Conservation (phyloP, 768 basidiomycete species). For the Rhizopogon salebrosus region DNA sequence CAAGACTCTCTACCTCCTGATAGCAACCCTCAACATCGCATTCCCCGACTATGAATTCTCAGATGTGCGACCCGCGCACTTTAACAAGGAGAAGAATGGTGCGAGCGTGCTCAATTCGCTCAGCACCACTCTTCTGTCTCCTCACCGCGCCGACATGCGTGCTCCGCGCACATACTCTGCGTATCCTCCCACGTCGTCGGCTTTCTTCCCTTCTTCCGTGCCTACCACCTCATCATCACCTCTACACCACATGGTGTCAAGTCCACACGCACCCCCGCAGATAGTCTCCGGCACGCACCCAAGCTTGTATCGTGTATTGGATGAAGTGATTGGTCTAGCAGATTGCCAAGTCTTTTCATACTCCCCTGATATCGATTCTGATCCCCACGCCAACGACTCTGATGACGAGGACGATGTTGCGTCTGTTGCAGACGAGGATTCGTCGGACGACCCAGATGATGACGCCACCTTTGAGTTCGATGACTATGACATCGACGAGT, state of each 20-base stretch:
- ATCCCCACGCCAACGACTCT: slow-evolving; percentile 86
- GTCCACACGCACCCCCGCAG: slow-evolving; percentile 66
- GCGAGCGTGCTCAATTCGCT: slow-evolving; percentile 80
- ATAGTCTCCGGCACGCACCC: slow-evolving; percentile 85
- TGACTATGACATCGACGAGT: slow-evolving; percentile 69
- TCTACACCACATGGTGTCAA: slow-evolving; percentile 47
- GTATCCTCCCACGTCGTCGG: slow-evolving; percentile 69
- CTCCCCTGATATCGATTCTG: slow-evolving; percentile 86
- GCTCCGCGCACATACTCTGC: slow-evolving; percentile 83
- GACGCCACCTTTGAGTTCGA: slow-evolving; percentile 76
- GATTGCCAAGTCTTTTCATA: slow-evolving; percentile 97
- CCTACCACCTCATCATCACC: slow-evolving; percentile 68
- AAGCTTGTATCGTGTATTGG: slow-evolving; percentile 78
- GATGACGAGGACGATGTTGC: slow-evolving; percentile 73
- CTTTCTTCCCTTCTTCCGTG: slow-evolving; percentile 72
- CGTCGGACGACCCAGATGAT: slow-evolving; percentile 68
- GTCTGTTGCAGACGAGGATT: slow-evolving; percentile 62
- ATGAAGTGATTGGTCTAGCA: slow-evolving; percentile 82
- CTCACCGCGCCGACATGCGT: slow-evolving; percentile 56
- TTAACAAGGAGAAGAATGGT: slow-evolving; percentile 73
- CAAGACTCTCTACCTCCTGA: slow-evolving; percentile 94
- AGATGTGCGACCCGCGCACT: slow-evolving; percentile 84
- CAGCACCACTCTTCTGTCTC: slow-evolving; percentile 76
- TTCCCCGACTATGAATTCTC: slow-evolving; percentile 99
- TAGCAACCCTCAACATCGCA: slow-evolving; percentile 93